Conservation (phyloP, 228 moss, liverwort and hornwort species). For the Sphagnum fallax region DNA sequence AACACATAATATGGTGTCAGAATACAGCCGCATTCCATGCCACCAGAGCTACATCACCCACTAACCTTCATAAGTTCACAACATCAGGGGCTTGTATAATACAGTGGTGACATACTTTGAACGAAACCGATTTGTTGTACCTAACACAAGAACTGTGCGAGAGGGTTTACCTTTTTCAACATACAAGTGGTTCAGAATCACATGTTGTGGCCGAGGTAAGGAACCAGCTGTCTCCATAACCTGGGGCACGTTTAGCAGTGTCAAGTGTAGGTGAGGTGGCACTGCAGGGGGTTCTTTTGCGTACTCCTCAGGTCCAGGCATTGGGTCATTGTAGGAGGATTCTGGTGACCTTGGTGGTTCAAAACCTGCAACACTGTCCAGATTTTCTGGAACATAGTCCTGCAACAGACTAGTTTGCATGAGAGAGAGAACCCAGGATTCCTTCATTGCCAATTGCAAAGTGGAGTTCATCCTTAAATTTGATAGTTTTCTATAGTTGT, state of each 20-base stretch:
- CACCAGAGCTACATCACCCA: too few relatives aligned
- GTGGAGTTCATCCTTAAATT: too few relatives aligned
- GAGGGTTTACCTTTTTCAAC: slow-evolving; percentile 85
- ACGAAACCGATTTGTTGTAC: slow-evolving; percentile 86
- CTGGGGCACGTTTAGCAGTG: slow-evolving; percentile 70
- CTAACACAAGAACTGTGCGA: slow-evolving; percentile 70
- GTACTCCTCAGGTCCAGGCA: slow-evolving; percentile 84
- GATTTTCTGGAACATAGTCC: slow-evolving; percentile 97
- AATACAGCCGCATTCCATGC: too few relatives aligned
- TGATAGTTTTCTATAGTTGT: too few relatives aligned
- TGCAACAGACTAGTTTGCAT: slow-evolving; percentile 16
- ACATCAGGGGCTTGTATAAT: slow-evolving; percentile 76
- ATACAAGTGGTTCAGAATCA: slow-evolving; percentile 93
- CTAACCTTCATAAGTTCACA: slow-evolving; percentile 22
- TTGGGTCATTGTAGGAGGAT: slow-evolving; percentile 80
- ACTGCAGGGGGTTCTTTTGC: slow-evolving; percentile 86
- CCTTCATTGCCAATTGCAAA: too few relatives aligned
- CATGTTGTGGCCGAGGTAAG: slow-evolving; percentile 91
- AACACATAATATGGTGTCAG: too few relatives aligned
- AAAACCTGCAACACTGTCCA: slow-evolving; percentile 96
- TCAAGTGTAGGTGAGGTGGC: slow-evolving; percentile 88
- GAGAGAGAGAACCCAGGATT: too few relatives aligned
- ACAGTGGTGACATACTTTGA: slow-evolving; percentile 98
- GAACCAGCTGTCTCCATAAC: slow-evolving; percentile 43
- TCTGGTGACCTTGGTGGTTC: slow-evolving; percentile 90